Evolutionary conservation across 2,329 filamentous ascomycete genomes (phyloP), one percentile per base, ranked within the genome.

Genomic region (Pseudofabraea citricarpa): DNA sequence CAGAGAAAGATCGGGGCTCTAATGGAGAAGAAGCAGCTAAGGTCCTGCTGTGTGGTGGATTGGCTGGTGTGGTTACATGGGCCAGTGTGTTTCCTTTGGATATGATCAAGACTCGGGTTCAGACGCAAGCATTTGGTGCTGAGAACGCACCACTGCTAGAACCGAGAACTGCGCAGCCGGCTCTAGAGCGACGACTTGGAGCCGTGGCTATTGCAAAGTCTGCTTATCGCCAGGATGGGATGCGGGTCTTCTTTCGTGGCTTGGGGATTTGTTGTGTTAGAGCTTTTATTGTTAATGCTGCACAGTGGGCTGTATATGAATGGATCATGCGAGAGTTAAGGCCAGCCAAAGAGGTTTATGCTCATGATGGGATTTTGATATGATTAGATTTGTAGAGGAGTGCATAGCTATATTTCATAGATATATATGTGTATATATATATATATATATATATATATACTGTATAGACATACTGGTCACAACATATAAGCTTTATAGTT

Each of bases 271-370:
- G 91, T 64, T 94, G 87, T 63, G 66, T 86, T 7, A 73, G 91
- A 53, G 91, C 91, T 0, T 96, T 97, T 62, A 70, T 95, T 41
- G 91, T 96, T 29, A 96, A 96, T 68, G 90, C 91, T 2, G 85
- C 88, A n/a, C 74, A 90, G 69, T 97, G 90, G 90, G 85, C 85
- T 19, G 79, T 88, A 5, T 96, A 96, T 61, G 90, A 96, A 67
- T 89, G 85, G 81, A 78, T 88, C 57, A 91, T 95, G 85, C 59
- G 63, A 20, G 71, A 77, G 56, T 58, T 83, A 18, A 46, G 52
- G 41, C 53, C 49, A 4, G 19, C 18, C 45, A 53, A 46, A 36
- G 47, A 45, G 40, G 24, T 35, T 40, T 33, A 20, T n/a, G 26
- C 23, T 15, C 19, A 23, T 16, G 35, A 36, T 32, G 29, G 29